Base-by-base conservation (phyloP, 768 basidiomycete species). In the Zangia roseola region DNA sequence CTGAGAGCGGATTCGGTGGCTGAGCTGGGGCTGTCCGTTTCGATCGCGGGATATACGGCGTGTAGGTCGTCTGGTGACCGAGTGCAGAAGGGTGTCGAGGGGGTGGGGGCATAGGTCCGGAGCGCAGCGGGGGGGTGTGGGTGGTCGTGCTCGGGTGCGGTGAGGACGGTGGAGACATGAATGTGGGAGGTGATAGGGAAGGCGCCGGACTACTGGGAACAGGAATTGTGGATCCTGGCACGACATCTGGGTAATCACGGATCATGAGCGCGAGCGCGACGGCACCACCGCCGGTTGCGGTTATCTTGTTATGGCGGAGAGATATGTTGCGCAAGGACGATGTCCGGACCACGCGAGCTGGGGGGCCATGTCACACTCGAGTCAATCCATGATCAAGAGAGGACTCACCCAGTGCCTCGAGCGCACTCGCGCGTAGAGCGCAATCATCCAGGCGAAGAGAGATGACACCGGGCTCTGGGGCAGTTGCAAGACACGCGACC, bases 211-310 rank as follows among this genome's bases (percentile, higher is more conserved):
- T 53, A 4, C 25, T 19, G 14, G 55, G 46, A 2, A 5, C 12
- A 28, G 20, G 3, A 26, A 52, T 4, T 2, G 28, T 26, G 2
- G 53, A 39, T 1, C 44, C 61, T 24, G 77, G 72, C 8, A 84
- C 79, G 36, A 86, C 76, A 55, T 97, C 92, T 4, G 92, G 91
- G 62, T 97, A 98, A 67, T 99, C 95, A 43, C 90, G 82, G 54
- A 97, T 94, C 91, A 99, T 94, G 43, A 97, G 78, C 0, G 95
- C 94, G 12, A 98, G 76, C 0, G 93, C 89, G 6, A 98, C 92
- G 8, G 88, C 93, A 28, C 93, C 92, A 6, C 89, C 93, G 28
- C 94, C 93, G 0, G 88, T 80, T 0, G 84, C 78, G 28, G 77
- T 82, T 59, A 98, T 97, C 36, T 82, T 81, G 68, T 99, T 98